Percentiles rank a stretch among this genome's conserved stretches.
These are phyloP conservation scores for Penicillium flavigenum DNA, from an alignment of 495 filamentous ascomycete genomes.

Conservation along the genomic window DNA sequence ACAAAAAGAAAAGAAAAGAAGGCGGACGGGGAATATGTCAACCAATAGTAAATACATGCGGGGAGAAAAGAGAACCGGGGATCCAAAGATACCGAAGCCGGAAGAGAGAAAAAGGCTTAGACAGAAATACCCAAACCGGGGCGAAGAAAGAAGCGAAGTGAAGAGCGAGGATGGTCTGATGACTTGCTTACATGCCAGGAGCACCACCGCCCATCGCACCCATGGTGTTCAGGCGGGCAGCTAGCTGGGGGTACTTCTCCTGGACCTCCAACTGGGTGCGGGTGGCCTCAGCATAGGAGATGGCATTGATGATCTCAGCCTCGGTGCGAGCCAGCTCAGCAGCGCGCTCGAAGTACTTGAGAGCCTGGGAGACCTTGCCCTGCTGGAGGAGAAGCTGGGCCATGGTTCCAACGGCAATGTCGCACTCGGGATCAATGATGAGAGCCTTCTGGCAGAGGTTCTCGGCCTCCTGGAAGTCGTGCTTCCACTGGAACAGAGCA, in stretches of 20 bases:
- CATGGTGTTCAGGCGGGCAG: constrained; percentile 77
- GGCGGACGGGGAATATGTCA: constrained; percentile 29
- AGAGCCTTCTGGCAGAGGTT: constrained; percentile 95
- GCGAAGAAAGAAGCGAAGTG: constrained; percentile 17
- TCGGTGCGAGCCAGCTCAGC: constrained; percentile 95
- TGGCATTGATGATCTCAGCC: constrained; percentile 91
- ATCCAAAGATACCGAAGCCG: constrained; percentile 25
- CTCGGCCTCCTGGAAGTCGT: constrained; percentile 92
- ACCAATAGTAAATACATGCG: constrained; percentile 41
- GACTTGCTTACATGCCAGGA: constrained; percentile 38
- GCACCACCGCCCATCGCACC: constrained; percentile 45
- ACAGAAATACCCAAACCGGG: constrained; percentile 18
- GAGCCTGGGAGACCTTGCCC: constrained; percentile 91
- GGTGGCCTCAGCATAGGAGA: constrained; percentile 96
- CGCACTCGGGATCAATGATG: constrained; percentile 97
- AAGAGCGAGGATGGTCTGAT: constrained; percentile 20
- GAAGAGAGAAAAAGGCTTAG: constrained; percentile 21
- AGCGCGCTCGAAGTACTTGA: constrained; percentile 95
- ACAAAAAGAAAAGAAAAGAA: constrained; percentile 21
- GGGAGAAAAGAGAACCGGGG: constrained; percentile 27
- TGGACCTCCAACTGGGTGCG: constrained; percentile 96
- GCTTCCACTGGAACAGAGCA: constrained; percentile 96
- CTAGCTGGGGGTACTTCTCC: constrained; percentile 96
- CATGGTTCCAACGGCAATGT: constrained; percentile 99
- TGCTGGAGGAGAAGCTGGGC: constrained; percentile 97